Base-by-base conservation (phyloP, 495 filamentous ascomycete genomes). In the Penicillium soppii region DNA sequence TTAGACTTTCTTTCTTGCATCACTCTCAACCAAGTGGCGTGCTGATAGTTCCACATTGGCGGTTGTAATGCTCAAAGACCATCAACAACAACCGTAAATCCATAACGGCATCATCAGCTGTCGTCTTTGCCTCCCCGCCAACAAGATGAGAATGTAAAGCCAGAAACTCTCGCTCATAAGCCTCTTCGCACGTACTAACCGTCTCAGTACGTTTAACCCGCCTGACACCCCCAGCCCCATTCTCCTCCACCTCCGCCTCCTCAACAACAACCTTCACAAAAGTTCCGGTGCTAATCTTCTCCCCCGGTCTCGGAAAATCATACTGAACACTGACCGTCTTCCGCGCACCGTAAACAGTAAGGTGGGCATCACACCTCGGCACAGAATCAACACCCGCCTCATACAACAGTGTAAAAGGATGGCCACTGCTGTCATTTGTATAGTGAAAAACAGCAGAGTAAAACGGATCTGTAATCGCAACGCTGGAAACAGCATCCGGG, bases 281-380 rank as follows among this genome's bases (percentile, higher is more conserved):
- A n/a, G 72, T 61, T 0, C 67, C 76, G 36, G 71, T 73, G 0
- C 45, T 40, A 17, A 17, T 46, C 17, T 40, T 33, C 13, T 49
- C 41, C 3, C 52, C 37, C 4, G 77, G 69, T 51, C 75, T 78
- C 0, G 80, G 81, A 1, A 80, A 75, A 27, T 82, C 71, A 55
- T 81, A 84, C 29, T 72, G 41, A 3, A 85, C 57, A 13, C 52
- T 68, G 7, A 74, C 42, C 0, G 69, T 71, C 67, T 83, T 85
- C 4, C 61, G 61, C 36, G 68, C 56, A 3, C 72, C 71, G 51
- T 81, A 83, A 1, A 85, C 65, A 7, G 72, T 75, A 2, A 85
- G 43, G 58, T 81, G 78, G 0, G 82, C 76, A 55, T 85, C 82
- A 44, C 82, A 82, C 0, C 71, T 50, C 5, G 81, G 78, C 2